Percentiles rank a stretch among this genome's conserved stretches.
phyloP scores from a whole-genome alignment of 129 eudicot species.

The Chrysanthemum lavandulifolium region DNA sequence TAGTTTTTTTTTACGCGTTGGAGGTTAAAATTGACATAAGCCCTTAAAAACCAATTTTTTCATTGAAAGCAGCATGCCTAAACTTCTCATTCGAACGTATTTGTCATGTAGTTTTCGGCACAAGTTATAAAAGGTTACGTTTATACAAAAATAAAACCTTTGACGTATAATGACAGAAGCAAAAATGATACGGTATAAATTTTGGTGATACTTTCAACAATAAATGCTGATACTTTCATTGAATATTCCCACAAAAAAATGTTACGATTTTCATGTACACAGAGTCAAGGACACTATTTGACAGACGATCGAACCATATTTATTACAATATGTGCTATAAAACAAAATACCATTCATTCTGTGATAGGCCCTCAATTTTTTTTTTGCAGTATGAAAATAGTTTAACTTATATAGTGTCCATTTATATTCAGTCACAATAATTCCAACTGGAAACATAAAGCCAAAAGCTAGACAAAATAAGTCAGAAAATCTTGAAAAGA shows the following conservation, averaged over 20 bases:
- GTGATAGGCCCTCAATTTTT: conserved; percentile 2
- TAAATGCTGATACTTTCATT: neutral
- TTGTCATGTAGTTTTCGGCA: too few relatives aligned
- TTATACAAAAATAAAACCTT: too few relatives aligned
- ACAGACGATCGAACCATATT: conserved; percentile 9
- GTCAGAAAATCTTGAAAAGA: neutral
- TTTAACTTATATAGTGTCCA: conserved; percentile 1
- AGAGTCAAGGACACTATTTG: conserved; percentile 1
- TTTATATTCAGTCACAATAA: conserved; percentile 10
- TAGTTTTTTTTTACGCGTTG: too few relatives aligned
- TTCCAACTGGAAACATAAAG: conserved; percentile 17
- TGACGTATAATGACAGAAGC: too few relatives aligned
- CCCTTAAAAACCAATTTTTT: too few relatives aligned
- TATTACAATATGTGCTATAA: conserved; percentile 8
- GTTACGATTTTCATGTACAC: neutral
- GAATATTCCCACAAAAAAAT: neutral
- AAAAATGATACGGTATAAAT: too few relatives aligned
- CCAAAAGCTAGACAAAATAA: conserved; percentile 15
- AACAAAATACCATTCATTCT: conserved; percentile 17
- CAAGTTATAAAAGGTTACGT: too few relatives aligned
- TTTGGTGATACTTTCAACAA: neutral
- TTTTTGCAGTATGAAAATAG: neutral
- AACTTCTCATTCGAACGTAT: too few relatives aligned
- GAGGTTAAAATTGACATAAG: too few relatives aligned
- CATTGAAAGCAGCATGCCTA: too few relatives aligned